Evolutionary conservation across 768 basidiomycete species (phyloP).

Genomic region (Boletus vermiculosoides): DNA sequence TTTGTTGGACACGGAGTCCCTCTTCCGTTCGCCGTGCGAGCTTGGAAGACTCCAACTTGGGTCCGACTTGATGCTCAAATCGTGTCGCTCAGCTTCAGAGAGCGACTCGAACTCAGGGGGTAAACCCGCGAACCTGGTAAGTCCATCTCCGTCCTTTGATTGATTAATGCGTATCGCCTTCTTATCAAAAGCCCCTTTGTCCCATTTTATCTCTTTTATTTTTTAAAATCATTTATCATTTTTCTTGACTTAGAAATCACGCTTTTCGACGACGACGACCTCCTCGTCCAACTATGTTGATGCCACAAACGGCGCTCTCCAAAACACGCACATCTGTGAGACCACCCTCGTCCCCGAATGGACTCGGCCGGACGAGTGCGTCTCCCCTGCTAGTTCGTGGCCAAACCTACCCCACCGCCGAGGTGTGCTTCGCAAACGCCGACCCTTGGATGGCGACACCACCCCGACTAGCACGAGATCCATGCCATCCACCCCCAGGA

Average conservation of each 20-base stretch:
- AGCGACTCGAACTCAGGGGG: slow-evolving; percentile 1
- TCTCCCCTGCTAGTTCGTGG: slow-evolving; percentile 22
- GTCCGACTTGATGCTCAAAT: slow-evolving; percentile 24
- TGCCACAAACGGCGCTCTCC: slow-evolving; percentile 1
- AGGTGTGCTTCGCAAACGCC: slow-evolving; percentile 31
- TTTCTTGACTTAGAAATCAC: slow-evolving; percentile 27
- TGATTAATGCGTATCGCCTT: background rate
- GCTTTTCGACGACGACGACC: slow-evolving; percentile 36
- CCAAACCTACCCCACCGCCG: slow-evolving; percentile 26
- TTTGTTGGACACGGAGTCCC: slow-evolving; percentile 21
- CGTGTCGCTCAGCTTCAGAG: slow-evolving; percentile 18
- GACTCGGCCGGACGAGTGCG: background rate
- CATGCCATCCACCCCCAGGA: slow-evolving; percentile 15
- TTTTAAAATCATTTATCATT: background rate
- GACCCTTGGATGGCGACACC: slow-evolving; percentile 13
- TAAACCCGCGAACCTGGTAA: slow-evolving; percentile 15
- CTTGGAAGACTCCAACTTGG: slow-evolving; percentile 17
- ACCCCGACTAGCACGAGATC: slow-evolving; percentile 2
- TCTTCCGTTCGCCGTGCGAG: slow-evolving; percentile 11
- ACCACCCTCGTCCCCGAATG: slow-evolving; percentile 6
- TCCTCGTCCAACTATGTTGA: slow-evolving; percentile 35
- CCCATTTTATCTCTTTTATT: background rate
- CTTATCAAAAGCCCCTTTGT: background rate
- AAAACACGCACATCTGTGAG: background rate
- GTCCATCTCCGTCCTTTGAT: background rate